Evolutionary conservation across 139 green algal species (phyloP), one percentile per base, ranked within the genome.

Genomic region (Microglena sp.): DNA sequence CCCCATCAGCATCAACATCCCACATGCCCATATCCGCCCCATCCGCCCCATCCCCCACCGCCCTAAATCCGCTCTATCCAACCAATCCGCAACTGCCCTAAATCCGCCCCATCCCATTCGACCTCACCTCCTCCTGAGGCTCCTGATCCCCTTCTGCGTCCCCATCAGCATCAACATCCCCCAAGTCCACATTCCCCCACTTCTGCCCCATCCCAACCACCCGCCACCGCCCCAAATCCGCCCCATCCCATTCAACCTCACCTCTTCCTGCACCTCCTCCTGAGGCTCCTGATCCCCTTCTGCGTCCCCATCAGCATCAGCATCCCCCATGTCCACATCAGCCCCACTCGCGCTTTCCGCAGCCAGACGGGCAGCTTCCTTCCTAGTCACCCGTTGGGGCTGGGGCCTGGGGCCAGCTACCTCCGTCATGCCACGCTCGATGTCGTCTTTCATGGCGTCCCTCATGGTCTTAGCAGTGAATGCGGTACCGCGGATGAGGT

Each of bases 381-480:
- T 80, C 22, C 87, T 70, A 0, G 86, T 93, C 5, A 82, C 75
- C 24, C 87, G 76, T 55, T 77, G 62, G 29, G 83, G 75, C 60
- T 73, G 60, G 30, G 75, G 70, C 36, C 79, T 67, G 34, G 60
- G 54, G 3, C 27, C 71, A 7, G 22, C 60, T 15, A 35, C 27
- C 50, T 46, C 71, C 22, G 21, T 54, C 58, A 73, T 67, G 6
- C 27, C 64, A 31, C 21, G 33, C 45, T 90, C 81, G 35, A 96
- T 78, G n/a, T 96, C 90, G 24, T 89, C 89, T 18, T 87, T 86
- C 85, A 94, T 94, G 1, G 80, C 84, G 31, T 95, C 92, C 1
- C 83, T 71, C 82, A 98, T 90, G 61, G 92, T 89, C 5, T 92
- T 83, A 18, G 18, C 15, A 18, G 40, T 11, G 40, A 24, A 50